Conservation (phyloP, 2,329 filamentous ascomycete genomes). For the Penicillium sp. region DNA sequence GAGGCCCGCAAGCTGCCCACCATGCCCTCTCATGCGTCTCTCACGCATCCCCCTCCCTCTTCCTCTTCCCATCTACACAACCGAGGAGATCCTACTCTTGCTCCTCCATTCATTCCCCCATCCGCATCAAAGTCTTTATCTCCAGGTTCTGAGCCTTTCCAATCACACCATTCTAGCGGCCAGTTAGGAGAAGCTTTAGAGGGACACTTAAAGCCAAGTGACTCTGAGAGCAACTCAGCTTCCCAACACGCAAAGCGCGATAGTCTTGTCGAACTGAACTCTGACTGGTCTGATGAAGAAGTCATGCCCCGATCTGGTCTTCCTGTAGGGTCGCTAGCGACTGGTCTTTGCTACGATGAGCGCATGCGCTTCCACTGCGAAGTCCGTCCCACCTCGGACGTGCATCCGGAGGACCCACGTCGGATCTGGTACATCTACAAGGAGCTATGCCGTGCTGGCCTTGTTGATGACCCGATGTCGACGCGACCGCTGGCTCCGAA, state of each 20-base stretch:
- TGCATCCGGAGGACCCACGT: conserved; percentile 91
- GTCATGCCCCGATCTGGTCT: conserved; percentile 40
- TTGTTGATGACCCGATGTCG: conserved; percentile 64
- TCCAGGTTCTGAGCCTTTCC: conserved; percentile 10
- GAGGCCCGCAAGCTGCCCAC: conserved; percentile 24
- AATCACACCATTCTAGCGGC: conserved; percentile 3
- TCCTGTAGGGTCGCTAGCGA: conserved; percentile 57
- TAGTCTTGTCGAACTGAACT: conserved; percentile 39
- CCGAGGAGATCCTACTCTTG: conserved; percentile 20
- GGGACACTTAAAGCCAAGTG: conserved; percentile 24
- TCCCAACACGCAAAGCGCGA: conserved; percentile 27
- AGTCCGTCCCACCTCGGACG: conserved; percentile 64
- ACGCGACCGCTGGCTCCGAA: conserved; percentile 50
- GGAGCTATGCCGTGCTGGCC: conserved; percentile 75
- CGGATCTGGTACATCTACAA: conserved; percentile 92
- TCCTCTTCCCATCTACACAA: conserved; percentile 20
- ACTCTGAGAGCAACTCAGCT: conserved; percentile 22
- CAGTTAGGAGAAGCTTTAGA: conserved; percentile 14
- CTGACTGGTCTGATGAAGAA: conserved; percentile 43
- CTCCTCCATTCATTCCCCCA: conserved; percentile 19
- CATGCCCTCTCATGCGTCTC: conserved; percentile 14
- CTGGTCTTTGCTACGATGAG: conserved; percentile 84
- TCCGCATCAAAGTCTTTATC: conserved; percentile 7
- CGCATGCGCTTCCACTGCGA: conserved; percentile 96
- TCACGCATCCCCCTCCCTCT: conserved; percentile 15